A percentile compares a stretch with the other conserved stretches of the same genome.
These are phyloP conservation scores for Allantophomopsis lycopodina DNA, from an alignment of 2,329 filamentous ascomycete species.

Conservation along the genomic window DNA sequence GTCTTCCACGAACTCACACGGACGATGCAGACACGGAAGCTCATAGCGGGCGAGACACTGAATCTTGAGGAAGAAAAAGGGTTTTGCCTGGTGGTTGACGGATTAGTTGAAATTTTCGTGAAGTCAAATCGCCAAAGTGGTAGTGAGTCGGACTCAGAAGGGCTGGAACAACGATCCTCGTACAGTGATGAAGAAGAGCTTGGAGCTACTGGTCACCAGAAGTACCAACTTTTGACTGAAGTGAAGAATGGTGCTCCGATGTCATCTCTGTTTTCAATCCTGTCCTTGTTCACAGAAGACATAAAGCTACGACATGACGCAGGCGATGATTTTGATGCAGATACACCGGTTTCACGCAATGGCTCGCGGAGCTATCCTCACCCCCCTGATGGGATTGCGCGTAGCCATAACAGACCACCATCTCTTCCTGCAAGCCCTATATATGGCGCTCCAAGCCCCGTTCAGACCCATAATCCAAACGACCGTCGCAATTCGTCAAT, in stretches of 20 bases:
- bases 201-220: constrained; percentile 53
- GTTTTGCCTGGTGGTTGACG: constrained; percentile 94
- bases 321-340: constrained; percentile 28
- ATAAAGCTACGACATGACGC: constrained; percentile 64
- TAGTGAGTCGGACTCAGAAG: constrained; percentile 21
- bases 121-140: constrained; percentile 57
- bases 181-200: constrained; percentile 56
- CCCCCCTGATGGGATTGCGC: constrained; percentile 11
- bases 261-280: constrained; percentile 95
- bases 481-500: constrained; percentile 31
- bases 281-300: constrained; percentile 94
- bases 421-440: constrained; percentile 17
- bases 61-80: constrained; percentile 95
- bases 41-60: constrained; percentile 91
- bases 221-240: constrained; percentile 90
- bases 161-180: constrained; percentile 31
- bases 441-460: constrained; percentile 13
- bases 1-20: constrained; percentile 96
- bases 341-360: constrained; percentile 18
- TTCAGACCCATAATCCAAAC: constrained; percentile 26
- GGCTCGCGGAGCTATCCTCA: constrained; percentile 17
- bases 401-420: constrained; percentile 15
- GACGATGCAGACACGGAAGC: constrained; percentile 94
- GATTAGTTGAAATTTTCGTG: constrained; percentile 93
- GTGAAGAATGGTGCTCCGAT: constrained; percentile 96